Evolutionary conservation across 768 basidiomycete species (phyloP), one percentile per base, ranked within the genome.

Genomic region (Trametes cingulata): DNA sequence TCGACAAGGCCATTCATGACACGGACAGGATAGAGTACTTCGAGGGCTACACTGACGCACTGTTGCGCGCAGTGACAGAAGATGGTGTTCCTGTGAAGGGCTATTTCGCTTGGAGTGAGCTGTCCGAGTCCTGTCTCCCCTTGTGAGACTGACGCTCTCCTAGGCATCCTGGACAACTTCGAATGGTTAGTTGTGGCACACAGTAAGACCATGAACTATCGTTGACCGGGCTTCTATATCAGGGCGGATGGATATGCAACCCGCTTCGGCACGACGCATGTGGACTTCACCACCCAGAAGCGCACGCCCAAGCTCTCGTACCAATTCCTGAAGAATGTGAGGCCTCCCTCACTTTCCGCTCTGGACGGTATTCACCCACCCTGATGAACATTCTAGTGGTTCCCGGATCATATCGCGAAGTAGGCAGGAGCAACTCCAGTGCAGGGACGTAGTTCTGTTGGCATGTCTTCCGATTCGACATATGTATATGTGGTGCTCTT

Each of bases 211-310:
- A 22, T 24, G 17, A 2, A 6, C 43, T 33, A 14, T 14, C 17
- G n/a, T 15, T 17, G 19, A 41, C 22, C 4, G 2, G n/a, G 12
- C 29, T 29, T 35, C 10, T 13, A 3, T 33, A 9, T 10, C 36
- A 64, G 73, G 73, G 75, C 73, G 6, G 73, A 78, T 40, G 78
- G 79, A 1, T 79, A 79, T 60, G 71, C 67, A 37, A 74, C 76
- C 8, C 77, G 79, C 15, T 80, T 81, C 56, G 79, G 79, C 9
- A 73, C 77, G 39, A 79, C 78, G 3, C 72, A 78, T 60, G 77
- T 81, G 33, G 76, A 79, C 65, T 71, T 67, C 50, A 40, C 56
- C 56, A 73, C 67, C 22, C 72, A 72, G 65, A 67, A 66, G 62
- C 59, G 72, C 7, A 64, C 65, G 3, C 66, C 69, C 2, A 73